Evolutionary conservation across 2,329 filamentous ascomycete genomes (phyloP).

Genomic region (Penicillium sp.): DNA sequence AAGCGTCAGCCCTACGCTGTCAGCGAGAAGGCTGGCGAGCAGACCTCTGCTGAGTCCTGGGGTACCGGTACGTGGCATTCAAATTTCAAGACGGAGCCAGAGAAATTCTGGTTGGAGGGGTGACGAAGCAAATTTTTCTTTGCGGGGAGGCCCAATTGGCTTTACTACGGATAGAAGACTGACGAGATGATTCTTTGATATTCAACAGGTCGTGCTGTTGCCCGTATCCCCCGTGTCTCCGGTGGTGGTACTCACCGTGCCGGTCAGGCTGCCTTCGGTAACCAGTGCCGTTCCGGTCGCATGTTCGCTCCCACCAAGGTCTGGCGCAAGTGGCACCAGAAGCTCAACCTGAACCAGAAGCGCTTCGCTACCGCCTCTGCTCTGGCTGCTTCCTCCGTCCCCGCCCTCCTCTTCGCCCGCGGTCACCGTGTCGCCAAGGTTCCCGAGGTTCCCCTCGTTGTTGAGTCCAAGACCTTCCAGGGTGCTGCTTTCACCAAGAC

Average conservation of each 20-base stretch:
- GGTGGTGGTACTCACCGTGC: constrained; percentile 99
- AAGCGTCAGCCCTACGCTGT: constrained; percentile 99
- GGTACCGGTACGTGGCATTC: constrained; percentile 79
- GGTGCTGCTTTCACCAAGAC: constrained; percentile 83
- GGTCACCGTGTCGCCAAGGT: constrained; percentile 92
- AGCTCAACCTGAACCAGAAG: constrained; percentile 98
- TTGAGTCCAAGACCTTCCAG: constrained; percentile 89
- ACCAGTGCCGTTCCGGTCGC: constrained; percentile 99
- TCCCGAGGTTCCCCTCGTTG: constrained; percentile 94
- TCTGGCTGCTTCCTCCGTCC: constrained; percentile 92
- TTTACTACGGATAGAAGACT: not conserved
- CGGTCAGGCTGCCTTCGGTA: constrained; percentile 99
- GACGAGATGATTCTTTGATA: constrained; percentile 18
- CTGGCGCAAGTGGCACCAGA: constrained; percentile 99
- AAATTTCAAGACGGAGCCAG: constrained; percentile 29
- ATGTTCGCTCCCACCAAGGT: constrained; percentile 99
- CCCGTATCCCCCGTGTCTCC: constrained; percentile 99
- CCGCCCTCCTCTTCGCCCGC: constrained; percentile 92
- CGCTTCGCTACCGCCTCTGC: constrained; percentile 98
- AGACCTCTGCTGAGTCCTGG: constrained; percentile 99
- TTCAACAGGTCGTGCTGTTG: constrained; percentile 85
- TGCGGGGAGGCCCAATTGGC: not conserved
- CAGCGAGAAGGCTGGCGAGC: constrained; percentile 99
- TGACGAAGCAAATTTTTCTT: constrained; percentile 1
- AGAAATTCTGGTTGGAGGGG: constrained; percentile 2